Percentiles rank a stretch among this genome's conserved stretches.
phyloP scores from a whole-genome alignment of 73 alveolate species.

The Uronychia setigera region DNA sequence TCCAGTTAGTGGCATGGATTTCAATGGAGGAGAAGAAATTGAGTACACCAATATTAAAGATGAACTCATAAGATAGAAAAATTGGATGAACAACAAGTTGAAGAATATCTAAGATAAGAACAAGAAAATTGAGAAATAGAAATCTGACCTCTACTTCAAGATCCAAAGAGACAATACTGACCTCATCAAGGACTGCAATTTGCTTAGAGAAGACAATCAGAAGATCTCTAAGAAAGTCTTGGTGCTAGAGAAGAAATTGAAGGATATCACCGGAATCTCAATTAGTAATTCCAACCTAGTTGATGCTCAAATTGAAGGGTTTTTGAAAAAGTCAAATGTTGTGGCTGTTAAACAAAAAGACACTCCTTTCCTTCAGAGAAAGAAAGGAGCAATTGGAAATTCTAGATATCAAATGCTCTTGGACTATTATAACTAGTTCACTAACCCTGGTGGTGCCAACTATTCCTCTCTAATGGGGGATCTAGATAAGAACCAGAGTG shows the following conservation, averaged over 20 bases:
- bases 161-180: slow-evolving; percentile 61
- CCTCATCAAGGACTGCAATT: slow-evolving; percentile 67
- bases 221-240: slow-evolving; percentile 56
- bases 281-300: slow-evolving; percentile 43
- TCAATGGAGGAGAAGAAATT: background rate
- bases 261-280: slow-evolving; percentile 61
- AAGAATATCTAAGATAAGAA: slow-evolving; percentile 48
- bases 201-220: slow-evolving; percentile 59
- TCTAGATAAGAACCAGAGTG: slow-evolving; percentile 39
- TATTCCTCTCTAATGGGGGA: slow-evolving; percentile 42
- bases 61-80: slow-evolving; percentile 51
- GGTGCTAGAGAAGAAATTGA: slow-evolving; percentile 56
- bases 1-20: background rate
- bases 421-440: slow-evolving; percentile 45
- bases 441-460: slow-evolving; percentile 10
- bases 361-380: slow-evolving; percentile 61
- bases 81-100: slow-evolving; percentile 60
- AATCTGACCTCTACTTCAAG: slow-evolving; percentile 7
- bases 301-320: slow-evolving; percentile 46
- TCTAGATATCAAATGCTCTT: slow-evolving; percentile 41
- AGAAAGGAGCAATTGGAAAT: slow-evolving; percentile 37
- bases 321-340: slow-evolving; percentile 45
- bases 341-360: slow-evolving; percentile 49
- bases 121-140: slow-evolving; percentile 58
- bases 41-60: slow-evolving; percentile 34